Percentiles rank a stretch among this genome's conserved stretches.
phyloP scores from a whole-genome alignment of 2,329 filamentous ascomycete genomes.

The Fusarium tricinctum region DNA sequence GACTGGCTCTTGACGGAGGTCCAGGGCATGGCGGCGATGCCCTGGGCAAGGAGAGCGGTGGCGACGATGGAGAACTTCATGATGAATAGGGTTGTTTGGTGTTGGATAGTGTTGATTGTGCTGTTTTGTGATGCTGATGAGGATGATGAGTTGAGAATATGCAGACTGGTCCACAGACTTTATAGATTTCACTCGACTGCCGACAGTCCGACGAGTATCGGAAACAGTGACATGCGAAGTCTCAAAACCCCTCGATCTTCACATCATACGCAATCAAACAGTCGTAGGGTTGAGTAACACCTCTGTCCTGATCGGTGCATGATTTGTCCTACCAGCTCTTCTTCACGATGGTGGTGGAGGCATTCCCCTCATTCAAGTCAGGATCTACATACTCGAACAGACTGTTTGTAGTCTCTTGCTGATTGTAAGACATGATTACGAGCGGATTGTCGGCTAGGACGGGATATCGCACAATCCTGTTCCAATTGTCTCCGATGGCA shows the following conservation, averaged over 20 bases:
- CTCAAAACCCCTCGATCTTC: neutral
- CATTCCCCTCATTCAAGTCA: too few species aligned
- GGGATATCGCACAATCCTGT: neutral
- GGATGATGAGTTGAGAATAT: neutral
- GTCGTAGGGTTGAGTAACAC: neutral
- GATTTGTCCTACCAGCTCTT: neutral
- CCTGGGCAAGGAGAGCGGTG: conserved; percentile 12
- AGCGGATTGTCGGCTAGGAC: neutral
- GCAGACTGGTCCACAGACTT: neutral
- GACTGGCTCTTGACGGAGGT: neutral
- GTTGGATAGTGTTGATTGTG: conserved; percentile 30
- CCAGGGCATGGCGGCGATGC: conserved; percentile 41
- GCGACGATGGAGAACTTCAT: conserved; percentile 31
- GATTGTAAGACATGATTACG: neutral
- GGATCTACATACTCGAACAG: neutral
- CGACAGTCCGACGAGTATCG: too few species aligned
- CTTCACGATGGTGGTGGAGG: too few species aligned
- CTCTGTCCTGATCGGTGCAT: neutral
- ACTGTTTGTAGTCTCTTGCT: neutral
- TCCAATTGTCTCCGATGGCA: neutral
- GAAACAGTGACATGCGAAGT: neutral
- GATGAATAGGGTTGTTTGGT: neutral
- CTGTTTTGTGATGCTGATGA: neutral
- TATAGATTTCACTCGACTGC: neutral
- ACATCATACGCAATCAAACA: neutral